Evolutionary conservation across 768 basidiomycete species (phyloP), one percentile per base, ranked within the genome.

Genomic region (Cubamyces sp.): DNA sequence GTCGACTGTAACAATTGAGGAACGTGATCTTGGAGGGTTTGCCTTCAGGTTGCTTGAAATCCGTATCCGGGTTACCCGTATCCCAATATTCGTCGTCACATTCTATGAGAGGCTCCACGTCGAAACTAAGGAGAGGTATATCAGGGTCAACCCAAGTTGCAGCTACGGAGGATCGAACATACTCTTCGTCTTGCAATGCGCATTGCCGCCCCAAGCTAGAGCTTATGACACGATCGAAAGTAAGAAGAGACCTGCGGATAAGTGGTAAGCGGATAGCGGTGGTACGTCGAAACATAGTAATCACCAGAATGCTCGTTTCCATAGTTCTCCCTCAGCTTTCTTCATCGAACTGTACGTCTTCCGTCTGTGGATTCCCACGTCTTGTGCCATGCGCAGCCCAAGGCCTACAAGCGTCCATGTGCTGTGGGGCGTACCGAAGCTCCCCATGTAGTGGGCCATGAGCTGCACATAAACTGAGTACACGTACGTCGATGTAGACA

Each of bases 61-160:
- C 80, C 46, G 79, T 74, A 1, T 77, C 75, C 0, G 83, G 82
- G 60, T 86, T 84, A 34, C 76, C 74, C 40, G 74, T 74, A 12
- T 85, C 80, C 91, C 91, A 94, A 68, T 85, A 92, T 61, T 87
- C 83, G 63, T 88, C 87, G 64, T 95, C 91, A 9, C 92, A 86
- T 71, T 92, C 90, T 0, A 62, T 42, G 3, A 63, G 55, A 14
- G 84, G 74, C 43, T 90, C 89, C 5, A 87, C 75, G 64, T 92
- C 90, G 65, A 89, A 85, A 67, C 89, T 90, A 18, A 65, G 18
- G 8, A n/a, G 28, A 30, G 8, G 28, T 30, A 3, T 30, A 3
- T 34, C 34, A 34, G 6, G 3, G 34, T 7, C 34, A 34, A 9
- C 1, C 1, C 5, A 34, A 1, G 34, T 34, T 34, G 9, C 1